phyloP scores from a whole-genome alignment of 495 filamentous ascomycete genomes.

The Aspergillus cristatus region DNA sequence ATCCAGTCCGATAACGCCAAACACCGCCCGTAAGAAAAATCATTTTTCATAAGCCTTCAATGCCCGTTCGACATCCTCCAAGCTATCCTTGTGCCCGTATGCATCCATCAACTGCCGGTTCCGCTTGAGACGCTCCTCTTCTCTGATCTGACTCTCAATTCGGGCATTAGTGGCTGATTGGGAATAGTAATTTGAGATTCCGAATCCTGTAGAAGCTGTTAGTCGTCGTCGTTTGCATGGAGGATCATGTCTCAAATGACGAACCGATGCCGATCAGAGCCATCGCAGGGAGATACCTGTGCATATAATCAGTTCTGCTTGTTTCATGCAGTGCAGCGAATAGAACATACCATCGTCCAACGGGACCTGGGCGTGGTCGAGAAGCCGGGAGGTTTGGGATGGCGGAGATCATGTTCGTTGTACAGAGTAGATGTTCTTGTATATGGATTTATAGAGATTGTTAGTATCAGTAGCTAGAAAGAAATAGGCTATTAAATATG shows the following conservation, averaged over 20 bases:
- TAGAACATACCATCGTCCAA: not conserved
- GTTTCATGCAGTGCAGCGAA: too few species aligned
- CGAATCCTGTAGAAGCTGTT: constrained; percentile 15
- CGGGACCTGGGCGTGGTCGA: not conserved
- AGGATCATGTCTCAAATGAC: not conserved
- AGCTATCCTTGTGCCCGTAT: constrained; percentile 48
- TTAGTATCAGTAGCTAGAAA: too few species aligned
- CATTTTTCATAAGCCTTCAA: constrained; percentile 39
- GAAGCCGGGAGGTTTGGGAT: not conserved
- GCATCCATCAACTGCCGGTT: constrained; percentile 41
- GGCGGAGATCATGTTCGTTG: not conserved
- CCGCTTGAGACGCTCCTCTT: constrained; percentile 24
- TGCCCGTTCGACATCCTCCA: constrained; percentile 50
- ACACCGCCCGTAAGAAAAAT: not conserved
- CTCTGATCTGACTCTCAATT: constrained; percentile 12
- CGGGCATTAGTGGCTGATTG: constrained; percentile 4
- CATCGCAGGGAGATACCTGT: constrained; percentile 26
- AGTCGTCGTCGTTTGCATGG: too few species aligned
- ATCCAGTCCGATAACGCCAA: too few species aligned
- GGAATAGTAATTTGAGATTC: constrained; percentile 21
- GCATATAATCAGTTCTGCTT: too few species aligned
- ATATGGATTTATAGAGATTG: too few species aligned
- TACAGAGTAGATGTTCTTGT: too few species aligned
- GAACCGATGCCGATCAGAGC: constrained; percentile 25
- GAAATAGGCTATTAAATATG: too few species aligned